Conservation (phyloP, 305 asterid species). For the Fraxinus angustifolia region DNA sequence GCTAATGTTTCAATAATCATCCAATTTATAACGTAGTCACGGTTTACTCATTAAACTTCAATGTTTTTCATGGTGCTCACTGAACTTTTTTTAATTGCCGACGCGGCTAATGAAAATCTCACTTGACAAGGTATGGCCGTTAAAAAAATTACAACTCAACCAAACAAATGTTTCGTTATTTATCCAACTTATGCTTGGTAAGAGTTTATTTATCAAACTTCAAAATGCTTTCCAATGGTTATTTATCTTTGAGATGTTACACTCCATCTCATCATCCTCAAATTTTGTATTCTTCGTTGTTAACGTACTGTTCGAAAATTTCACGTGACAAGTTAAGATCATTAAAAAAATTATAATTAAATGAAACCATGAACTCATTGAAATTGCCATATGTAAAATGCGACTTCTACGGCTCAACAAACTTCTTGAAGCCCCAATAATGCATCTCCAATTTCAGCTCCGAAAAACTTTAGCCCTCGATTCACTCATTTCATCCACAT, state of each 20-base stretch:
- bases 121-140: background rate
- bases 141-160: background rate
- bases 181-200: background rate
- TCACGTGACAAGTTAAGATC: background rate
- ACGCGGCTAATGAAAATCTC: background rate
- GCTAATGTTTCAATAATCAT: background rate
- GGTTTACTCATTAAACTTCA: background rate
- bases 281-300: background rate
- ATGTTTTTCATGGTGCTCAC: background rate
- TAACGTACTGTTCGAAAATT: background rate
- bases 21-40: background rate
- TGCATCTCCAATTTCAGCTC: background rate
- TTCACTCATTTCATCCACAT: background rate
- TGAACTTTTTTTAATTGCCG: background rate
- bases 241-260: no score
- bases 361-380: background rate
- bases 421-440: background rate
- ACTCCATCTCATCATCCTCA: background rate
- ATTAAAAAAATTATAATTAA: no score
- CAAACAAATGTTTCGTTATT: background rate
- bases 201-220: background rate
- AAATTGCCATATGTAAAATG: background rate
- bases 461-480: background rate
- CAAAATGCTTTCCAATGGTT: background rate
- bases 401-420: background rate